Base-by-base conservation (phyloP, 169 alveolate genomes). In the Plasmodium fragile region DNA sequence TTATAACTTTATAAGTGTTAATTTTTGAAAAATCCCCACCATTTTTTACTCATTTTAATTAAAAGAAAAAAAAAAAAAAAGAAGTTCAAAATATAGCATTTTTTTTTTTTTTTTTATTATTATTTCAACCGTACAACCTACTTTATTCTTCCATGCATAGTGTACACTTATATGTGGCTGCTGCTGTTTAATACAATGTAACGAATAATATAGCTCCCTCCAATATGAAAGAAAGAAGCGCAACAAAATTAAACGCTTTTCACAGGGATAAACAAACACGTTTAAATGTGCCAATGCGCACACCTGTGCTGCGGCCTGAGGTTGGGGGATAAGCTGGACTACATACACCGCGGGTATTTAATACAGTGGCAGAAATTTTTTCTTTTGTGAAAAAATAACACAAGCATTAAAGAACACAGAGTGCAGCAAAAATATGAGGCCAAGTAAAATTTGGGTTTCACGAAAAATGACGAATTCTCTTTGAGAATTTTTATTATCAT, bases 11-110 rank as follows among this genome's bases (percentile, higher is more conserved):
- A 65, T 65, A 65, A 65, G 16, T n/a, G 36, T 65, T 65, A 22
- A 22, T 65, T 65, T 18, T 65, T 65, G 11, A 65, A 5, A 55
- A 55, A 1, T 65, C 34, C 3, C 34, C 75, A 22, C 18, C 28
- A 65, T 65, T 65, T 65, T 18, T n/a, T 65, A 34, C 3, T 65
- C 28, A 18, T 22, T 65, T 1, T n/a, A n/a, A n/a, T n/a, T n/a
- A n/a, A n/a, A n/a, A n/a, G n/a, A n/a, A 65, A 65, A 65, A 65
- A 65, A 59, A n/a, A n/a, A 55, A 55, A 59, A 65, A 45, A 45
- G 11, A 45, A 65, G 18, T 18, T 65, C 75, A 65, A 65, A 22
- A 65, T 65, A 65, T 65, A 65, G 34, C 34, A 22, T 10, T 2
- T 59, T 65, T 65, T 65, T 65, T 65, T 65, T 65, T 18, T 65